Base-by-base conservation (phyloP, 805 yeast genomes). In the Kuraishia borneana region DNA sequence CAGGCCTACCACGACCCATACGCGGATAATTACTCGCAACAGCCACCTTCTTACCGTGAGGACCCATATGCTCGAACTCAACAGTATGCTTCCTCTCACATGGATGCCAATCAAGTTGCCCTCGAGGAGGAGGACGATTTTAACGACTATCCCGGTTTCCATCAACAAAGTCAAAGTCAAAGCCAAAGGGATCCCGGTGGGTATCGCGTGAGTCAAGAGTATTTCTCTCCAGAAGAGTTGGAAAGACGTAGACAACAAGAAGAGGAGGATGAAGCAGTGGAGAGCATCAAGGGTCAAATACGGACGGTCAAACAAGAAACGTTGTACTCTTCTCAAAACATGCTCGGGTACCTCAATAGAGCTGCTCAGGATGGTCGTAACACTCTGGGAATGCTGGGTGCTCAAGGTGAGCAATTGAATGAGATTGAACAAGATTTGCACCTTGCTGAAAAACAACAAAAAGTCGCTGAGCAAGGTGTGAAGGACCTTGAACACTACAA, bases 311-410 rank as follows among this genome's bases (percentile, higher is more conserved):
- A 89, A 54, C 89, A 83, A 47, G 92, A 85, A 46, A 79, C 95
- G 2, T 75, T 87, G 8, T 78, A 83, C 12, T 76, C 88, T 26
- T 82, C 96, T 0, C 71, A 94, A 49, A 85, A 85, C 47, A 87
- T 94, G 1, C 58, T 92, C 21, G 69, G 69, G 35, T 66, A 75
- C 62, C 80, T 84, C 2, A 69, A 72, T 38, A 79, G 78, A 37
- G 87, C 88, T 2, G 85, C 79, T 48, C 71, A 70, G 39, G 65
- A 79, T 5, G 89, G 85, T 25, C 63, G 77, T 41, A 88, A 89
- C 51, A 81, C 96, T 0, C 58, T 89, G 41, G 96, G 96, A 20
- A 74, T 84, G 74, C 67, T 92, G 32, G 98, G 98, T 18, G 73
- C 88, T n/a, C 97, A 92, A 56, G 76, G 92, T 37, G 96, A 87